Conservation (phyloP, 83 land plant genomes). For the Thuja plicata region DNA sequence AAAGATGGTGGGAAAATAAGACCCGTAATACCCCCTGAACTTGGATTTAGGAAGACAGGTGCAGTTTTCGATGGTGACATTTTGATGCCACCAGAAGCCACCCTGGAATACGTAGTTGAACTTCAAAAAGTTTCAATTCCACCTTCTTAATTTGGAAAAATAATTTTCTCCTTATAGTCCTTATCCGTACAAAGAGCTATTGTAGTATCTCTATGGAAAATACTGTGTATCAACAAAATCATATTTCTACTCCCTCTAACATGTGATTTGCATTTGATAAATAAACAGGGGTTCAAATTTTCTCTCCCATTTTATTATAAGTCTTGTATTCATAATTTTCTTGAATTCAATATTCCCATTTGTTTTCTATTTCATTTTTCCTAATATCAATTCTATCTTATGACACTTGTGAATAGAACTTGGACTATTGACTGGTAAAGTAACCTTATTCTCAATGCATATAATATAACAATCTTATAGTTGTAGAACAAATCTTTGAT, state of each 20-base stretch:
- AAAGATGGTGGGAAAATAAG: conserved; percentile 79
- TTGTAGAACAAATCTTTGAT: too few relatives aligned
- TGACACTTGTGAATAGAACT: neutral
- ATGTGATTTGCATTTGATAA: neutral
- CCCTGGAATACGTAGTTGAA: conserved; percentile 73
- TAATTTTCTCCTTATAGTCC: neutral
- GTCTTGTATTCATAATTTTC: neutral
- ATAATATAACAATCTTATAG: neutral
- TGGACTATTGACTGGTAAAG: neutral
- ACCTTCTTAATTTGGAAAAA: conserved; percentile 41
- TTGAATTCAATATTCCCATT: neutral
- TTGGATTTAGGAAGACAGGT: conserved; percentile 83
- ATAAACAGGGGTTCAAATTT: too few relatives aligned
- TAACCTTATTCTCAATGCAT: neutral
- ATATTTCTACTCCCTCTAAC: neutral
- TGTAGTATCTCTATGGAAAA: neutral
- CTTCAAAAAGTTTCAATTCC: conserved; percentile 87
- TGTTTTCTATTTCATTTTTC: too few relatives aligned
- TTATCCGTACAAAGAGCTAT: neutral
- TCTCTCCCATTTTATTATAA: too few relatives aligned
- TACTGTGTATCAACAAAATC: neutral
- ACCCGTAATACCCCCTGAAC: conserved; percentile 62
- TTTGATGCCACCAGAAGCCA: conserved; percentile 62
- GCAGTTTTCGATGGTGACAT: too few relatives aligned
- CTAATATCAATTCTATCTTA: neutral